phyloP scores from a whole-genome alignment of 352 stramenopile species.

The Plasmopara viticola region DNA sequence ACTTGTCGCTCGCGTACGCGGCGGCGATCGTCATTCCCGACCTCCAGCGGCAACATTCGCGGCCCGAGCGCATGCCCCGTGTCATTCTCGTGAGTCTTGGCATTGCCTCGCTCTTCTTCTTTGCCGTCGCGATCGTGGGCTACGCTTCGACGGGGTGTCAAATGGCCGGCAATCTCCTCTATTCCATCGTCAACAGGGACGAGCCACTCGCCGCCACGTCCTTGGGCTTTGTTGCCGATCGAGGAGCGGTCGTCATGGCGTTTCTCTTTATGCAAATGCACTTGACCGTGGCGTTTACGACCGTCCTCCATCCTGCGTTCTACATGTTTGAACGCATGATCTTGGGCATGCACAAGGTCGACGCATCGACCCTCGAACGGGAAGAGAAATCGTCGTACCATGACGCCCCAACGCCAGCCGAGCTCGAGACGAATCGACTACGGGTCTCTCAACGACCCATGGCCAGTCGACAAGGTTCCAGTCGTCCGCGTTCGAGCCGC shows the following conservation, averaged over 20 bases:
- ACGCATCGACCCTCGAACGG: conserved; percentile 1
- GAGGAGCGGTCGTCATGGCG: conserved; percentile 18
- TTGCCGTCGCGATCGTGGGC: conserved; percentile 12
- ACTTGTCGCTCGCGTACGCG: conserved; percentile 25
- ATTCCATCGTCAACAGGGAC: conserved; percentile 17
- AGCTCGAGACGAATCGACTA: conserved; percentile 25
- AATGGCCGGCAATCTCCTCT: conserved; percentile 26
- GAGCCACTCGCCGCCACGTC: conserved; percentile 15
- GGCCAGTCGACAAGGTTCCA: neutral
- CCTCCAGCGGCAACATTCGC: conserved; percentile 22
- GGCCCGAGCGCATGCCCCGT: conserved; percentile 24
- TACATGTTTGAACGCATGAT: conserved; percentile 25
- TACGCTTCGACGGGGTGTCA: conserved; percentile 19
- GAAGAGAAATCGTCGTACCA: conserved; percentile 33
- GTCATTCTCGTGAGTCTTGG: conserved; percentile 22
- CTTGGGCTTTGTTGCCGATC: conserved; percentile 14
- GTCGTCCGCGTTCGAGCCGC: conserved; percentile 1
- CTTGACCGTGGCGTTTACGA: conserved; percentile 20
- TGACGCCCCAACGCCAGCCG: conserved; percentile 13
- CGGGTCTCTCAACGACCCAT: conserved; percentile 1
- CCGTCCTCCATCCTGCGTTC: conserved; percentile 22
- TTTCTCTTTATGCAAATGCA: conserved; percentile 30
- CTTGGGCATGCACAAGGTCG: conserved; percentile 20
- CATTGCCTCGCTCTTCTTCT: conserved; percentile 16
- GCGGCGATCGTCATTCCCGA: conserved; percentile 22